Evolutionary conservation across 495 filamentous ascomycete species (phyloP).

Genomic region (Astrocystis sublimbata): DNA sequence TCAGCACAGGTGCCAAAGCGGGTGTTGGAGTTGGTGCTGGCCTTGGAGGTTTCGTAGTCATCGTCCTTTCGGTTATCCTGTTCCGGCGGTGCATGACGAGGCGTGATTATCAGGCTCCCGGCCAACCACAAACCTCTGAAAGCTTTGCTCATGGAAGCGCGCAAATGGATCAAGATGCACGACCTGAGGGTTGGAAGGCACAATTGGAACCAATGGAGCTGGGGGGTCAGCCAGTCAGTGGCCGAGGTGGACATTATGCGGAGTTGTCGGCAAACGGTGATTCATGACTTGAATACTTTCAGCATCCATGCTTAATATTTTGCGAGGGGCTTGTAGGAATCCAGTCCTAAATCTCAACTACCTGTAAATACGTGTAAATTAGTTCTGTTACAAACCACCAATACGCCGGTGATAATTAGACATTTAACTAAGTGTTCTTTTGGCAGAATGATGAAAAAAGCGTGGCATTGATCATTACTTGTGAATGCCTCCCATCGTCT

Average conservation of each 20-base stretch:
- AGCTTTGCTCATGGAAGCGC: not conserved
- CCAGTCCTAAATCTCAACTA: no score
- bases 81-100: not conserved
- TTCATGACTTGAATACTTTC: no score
- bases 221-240: not conserved
- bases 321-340: no score
- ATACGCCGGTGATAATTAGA: no score
- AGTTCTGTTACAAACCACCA: no score
- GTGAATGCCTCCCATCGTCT: no score
- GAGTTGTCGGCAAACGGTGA: not conserved
- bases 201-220: not conserved
- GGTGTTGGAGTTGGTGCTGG: slow-evolving; percentile 25
- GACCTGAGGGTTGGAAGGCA: not conserved
- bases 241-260: not conserved
- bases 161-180: not conserved
- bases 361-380: no score
- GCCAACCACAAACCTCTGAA: not conserved
- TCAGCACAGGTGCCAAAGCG: slow-evolving; percentile 22
- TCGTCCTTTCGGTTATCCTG: not conserved
- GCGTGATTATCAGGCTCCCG: not conserved
- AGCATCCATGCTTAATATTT: no score
- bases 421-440: no score
- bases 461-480: no score
- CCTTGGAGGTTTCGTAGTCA: slow-evolving; percentile 8
- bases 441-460: no score